phyloP scores from a whole-genome alignment of 139 green algal genomes.

The Picochlorum sp. region DNA sequence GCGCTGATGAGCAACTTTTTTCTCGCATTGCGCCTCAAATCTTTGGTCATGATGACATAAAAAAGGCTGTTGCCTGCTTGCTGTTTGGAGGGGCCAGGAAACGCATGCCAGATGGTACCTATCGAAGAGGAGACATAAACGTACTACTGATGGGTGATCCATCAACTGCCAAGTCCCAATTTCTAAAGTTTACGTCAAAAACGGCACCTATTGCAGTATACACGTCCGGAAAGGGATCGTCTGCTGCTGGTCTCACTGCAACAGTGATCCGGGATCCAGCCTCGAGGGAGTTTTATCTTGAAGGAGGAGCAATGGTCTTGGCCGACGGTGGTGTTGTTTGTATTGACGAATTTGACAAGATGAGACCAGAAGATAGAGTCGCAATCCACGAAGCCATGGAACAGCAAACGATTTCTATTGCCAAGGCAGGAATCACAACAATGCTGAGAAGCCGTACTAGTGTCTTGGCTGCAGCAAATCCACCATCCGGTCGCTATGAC shows the following conservation, averaged over 20 bases:
- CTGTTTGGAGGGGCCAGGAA: slow-evolving; percentile 94
- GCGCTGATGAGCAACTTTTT: slow-evolving; percentile 62
- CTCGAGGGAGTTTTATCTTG: slow-evolving; percentile 71
- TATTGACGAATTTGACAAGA: slow-evolving; percentile 99
- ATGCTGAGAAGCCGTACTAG: slow-evolving; percentile 88
- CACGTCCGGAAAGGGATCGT: slow-evolving; percentile 91
- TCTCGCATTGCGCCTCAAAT: slow-evolving; percentile 86
- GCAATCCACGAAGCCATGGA: slow-evolving; percentile 99
- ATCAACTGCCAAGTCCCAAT: slow-evolving; percentile 96
- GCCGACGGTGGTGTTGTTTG: slow-evolving; percentile 95
- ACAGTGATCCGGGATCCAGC: slow-evolving; percentile 57
- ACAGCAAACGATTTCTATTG: slow-evolving; percentile 99
- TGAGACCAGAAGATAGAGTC: slow-evolving; percentile 91
- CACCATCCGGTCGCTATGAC: slow-evolving; percentile 81
- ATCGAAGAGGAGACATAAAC: slow-evolving; percentile 93
- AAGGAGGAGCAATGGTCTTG: slow-evolving; percentile 96
- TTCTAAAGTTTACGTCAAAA: slow-evolving; percentile 90
- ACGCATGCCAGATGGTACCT: slow-evolving; percentile 75
- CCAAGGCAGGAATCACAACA: slow-evolving; percentile 98
- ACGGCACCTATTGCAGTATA: slow-evolving; percentile 90
- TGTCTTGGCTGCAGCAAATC: slow-evolving; percentile 96
- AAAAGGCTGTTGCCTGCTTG: slow-evolving; percentile 88
- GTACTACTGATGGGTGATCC: slow-evolving; percentile 96
- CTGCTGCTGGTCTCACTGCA: slow-evolving; percentile 90
- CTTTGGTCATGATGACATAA: slow-evolving; percentile 89